Conservation (phyloP, 495 filamentous ascomycete genomes). For the Corynascus novoguineensis region DNA sequence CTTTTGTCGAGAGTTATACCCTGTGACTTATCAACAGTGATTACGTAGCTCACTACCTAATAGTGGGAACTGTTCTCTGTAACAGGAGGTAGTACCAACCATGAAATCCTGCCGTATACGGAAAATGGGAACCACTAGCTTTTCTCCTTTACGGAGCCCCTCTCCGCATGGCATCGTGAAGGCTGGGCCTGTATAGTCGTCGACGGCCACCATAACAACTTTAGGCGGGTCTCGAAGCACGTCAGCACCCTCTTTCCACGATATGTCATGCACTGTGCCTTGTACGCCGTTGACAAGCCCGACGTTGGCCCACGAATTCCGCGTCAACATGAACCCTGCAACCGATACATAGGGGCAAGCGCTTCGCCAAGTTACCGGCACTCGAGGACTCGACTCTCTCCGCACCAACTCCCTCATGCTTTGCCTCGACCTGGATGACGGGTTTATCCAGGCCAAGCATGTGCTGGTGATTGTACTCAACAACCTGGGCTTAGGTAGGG, state of each 20-base stretch:
- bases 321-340: conserved; percentile 5
- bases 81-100: neutral
- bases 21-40: conserved; percentile 91
- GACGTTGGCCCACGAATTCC: conserved; percentile 2
- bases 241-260: neutral
- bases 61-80: conserved; percentile 56
- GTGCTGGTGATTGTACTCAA: conserved; percentile 1
- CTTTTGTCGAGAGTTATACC: conserved; percentile 85
- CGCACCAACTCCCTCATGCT: conserved; percentile 1
- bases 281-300: conserved; percentile 4
- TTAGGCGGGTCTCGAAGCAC: conserved; percentile 5
- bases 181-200: conserved; percentile 3
- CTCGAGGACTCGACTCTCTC: neutral
- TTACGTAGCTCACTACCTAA: conserved; percentile 77
- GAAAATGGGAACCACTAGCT: neutral
- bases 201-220: conserved; percentile 8
- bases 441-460: conserved; percentile 3
- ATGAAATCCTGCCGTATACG: neutral
- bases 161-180: neutral
- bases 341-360: neutral
- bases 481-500: conserved; percentile 1
- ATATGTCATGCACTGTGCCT: conserved; percentile 5
- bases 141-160: neutral
- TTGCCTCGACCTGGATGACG: conserved; percentile 3
- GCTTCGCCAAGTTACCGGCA: conserved; percentile 9